These are phyloP conservation scores for Chlorencoelia australis DNA, from an alignment of 2,329 filamentous ascomycete species.

Conservation along the genomic window DNA sequence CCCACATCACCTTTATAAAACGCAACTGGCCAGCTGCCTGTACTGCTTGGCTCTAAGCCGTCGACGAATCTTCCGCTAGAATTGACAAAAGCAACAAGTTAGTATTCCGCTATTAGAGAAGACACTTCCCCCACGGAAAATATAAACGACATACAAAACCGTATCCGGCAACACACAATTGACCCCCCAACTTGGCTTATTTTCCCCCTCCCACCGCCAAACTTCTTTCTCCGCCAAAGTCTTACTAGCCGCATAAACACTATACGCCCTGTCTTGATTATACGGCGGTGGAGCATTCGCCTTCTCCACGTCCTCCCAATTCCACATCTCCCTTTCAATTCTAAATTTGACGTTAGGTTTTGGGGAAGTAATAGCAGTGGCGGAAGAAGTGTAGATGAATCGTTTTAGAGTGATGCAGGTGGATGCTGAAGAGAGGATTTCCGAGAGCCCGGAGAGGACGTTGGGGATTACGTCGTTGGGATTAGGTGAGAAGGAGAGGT, in stretches of 20 bases:
- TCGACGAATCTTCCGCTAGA: too few relatives aligned
- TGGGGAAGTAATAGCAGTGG: slow-evolving; percentile 16
- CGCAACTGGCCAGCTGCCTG: too few relatives aligned
- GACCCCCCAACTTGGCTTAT: slow-evolving; percentile 22
- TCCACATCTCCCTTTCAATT: slow-evolving; percentile 27
- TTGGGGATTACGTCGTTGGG: slow-evolving; percentile 31
- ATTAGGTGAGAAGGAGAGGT: slow-evolving; percentile 28
- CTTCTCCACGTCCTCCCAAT: slow-evolving; percentile 24
- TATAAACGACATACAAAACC: too few relatives aligned
- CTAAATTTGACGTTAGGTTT: slow-evolving; percentile 15
- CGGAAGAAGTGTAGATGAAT: slow-evolving; percentile 32
- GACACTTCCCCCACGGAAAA: too few relatives aligned
- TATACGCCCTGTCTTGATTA: slow-evolving; percentile 2
- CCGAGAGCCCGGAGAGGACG: slow-evolving; percentile 22
- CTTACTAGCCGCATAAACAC: slow-evolving; percentile 33
- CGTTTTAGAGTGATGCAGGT: slow-evolving; percentile 28
- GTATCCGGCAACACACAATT: slow-evolving; percentile 21
- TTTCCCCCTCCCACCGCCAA: slow-evolving; percentile 31
- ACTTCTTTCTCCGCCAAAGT: slow-evolving; percentile 28
- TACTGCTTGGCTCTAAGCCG: too few relatives aligned
- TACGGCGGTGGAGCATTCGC: slow-evolving; percentile 32
- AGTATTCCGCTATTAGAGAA: too few relatives aligned
- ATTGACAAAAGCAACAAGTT: too few relatives aligned
- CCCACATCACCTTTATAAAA: too few relatives aligned
- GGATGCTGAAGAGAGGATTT: slow-evolving; percentile 29